Base-by-base conservation (phyloP, 441 rosid genomes). In the Mallotus japonicus region DNA sequence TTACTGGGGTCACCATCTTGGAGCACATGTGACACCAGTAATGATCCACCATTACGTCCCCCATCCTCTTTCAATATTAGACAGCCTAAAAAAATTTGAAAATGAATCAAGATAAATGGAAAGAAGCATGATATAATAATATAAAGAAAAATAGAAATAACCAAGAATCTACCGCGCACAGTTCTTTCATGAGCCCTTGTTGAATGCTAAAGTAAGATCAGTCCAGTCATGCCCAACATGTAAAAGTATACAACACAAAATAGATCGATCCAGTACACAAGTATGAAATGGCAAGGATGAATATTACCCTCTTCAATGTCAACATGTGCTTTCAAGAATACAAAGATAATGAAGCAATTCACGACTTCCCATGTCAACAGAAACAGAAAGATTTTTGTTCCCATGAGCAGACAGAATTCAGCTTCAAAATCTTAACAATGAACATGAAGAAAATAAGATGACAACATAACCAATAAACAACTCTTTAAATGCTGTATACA, bases 1-100 rank as follows among this genome's bases (percentile, higher is more conserved):
- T 50, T 9, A 69, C 20, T 0, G 85, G 89, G 57, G 62, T 77
- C 82, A 90, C 86, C 72, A 75, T 44, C 51, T 57, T 87, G n/a
- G 64, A 74, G 69, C 87, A 90, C 75, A 58, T 68, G 79, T 90
- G 69, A 68, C 92, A 88, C 88, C 90, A 90, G 46, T 76, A 87
- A 20, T 56, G 73, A 44, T 79, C 54, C 19, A 55, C 77, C 79
- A 59, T 70, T 47, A 73, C 74, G 57, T 85, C 90, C 65, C 73
- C 88, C 91, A 85, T 85, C 57, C 56, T 22, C 63, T 44, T 63
- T 19, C 59, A 37, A 37, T 56, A 14, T 28, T 4, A 62, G 32
- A 20, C 44, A 57, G 47, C 50, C 57, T 46, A 62, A 46, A 19
- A 10, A 14, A 32, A 57, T 22, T 10, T 3, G 40, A 19, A 16